Evolutionary conservation across 2,329 filamentous ascomycete genomes (phyloP).

Genomic region (Ceratocystis cubensis): DNA sequence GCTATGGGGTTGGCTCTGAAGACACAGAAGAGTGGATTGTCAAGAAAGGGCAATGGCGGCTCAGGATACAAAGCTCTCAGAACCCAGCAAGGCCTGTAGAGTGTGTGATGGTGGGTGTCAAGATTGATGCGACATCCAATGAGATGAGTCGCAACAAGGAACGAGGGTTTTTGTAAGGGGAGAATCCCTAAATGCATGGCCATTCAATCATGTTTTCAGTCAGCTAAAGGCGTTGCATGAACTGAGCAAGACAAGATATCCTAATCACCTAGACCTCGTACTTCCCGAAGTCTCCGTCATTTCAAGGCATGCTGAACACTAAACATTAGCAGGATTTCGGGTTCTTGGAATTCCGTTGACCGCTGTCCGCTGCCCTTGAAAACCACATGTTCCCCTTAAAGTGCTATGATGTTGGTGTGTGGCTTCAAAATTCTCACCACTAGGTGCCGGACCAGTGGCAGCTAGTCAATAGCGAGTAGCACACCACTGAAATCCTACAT

Average conservation of each 20-base stretch:
- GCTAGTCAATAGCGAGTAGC: background rate
- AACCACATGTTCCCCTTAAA: background rate
- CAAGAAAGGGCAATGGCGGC: constrained; percentile 56
- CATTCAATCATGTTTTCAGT: background rate
- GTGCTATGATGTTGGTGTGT: background rate
- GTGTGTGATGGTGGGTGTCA: constrained; percentile 62
- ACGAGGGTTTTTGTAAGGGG: constrained; percentile 46
- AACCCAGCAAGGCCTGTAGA: constrained; percentile 44
- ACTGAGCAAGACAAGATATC: background rate
- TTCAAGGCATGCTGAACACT: background rate
- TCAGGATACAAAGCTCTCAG: constrained; percentile 46
- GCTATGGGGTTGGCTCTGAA: background rate
- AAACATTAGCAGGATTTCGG: background rate
- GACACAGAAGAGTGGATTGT: constrained; percentile 45
- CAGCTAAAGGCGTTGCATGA: background rate
- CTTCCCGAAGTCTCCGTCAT: background rate
- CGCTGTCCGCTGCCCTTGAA: background rate
- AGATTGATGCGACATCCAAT: constrained; percentile 57
- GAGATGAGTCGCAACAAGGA: constrained; percentile 54
- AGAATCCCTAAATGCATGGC: background rate
- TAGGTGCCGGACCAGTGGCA: background rate
- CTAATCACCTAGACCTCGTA: background rate
- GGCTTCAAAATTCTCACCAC: constrained; percentile 2
- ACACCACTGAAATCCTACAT: background rate
- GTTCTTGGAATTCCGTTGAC: background rate